Base-by-base conservation (phyloP, 768 basidiomycete genomes). In the Naganishia vishniacii region DNA sequence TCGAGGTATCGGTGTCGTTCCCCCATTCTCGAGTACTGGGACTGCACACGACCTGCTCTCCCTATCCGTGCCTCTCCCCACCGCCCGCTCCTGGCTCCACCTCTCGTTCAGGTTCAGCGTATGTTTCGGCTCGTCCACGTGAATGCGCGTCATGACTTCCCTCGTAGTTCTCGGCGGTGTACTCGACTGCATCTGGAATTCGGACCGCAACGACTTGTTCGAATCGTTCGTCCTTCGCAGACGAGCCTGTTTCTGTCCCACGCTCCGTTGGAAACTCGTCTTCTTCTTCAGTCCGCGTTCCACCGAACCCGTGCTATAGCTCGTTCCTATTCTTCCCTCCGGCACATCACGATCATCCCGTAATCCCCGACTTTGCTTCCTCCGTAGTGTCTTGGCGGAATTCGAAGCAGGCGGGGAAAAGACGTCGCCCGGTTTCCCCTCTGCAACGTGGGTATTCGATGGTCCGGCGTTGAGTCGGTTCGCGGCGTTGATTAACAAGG, bases 311-410 rank as follows among this genome's bases (percentile, higher is more conserved):
- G 47, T 40, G n/a, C 42, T 44, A 8, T 32, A 56, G n/a, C 7
- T 5, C n/a, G 37, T 11, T 18, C 20, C 37, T 23, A 32, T 23
- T 26, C n/a, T 23, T 3, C 18, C 28, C 12, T 34, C 18, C 23
- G 32, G 32, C 8, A 20, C 53, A 13, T 34, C 31, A 9, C 13
- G 20, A 40, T 56, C 53, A 25, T 56, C 53, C 15, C 37, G 53
- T 9, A 56, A 41, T n/a, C 53, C 53, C 4, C 53, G 53, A 20
- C 53, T 56, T 40, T 56, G 53, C 25, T 56, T 56, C 53, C 23
- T 56, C 23, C 53, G 18, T n/a, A 56, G 37, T 9, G 53, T n/a
- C 23, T 56, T 37, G 20, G 53, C 37, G 8, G 53, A 23, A 26
- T 20, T n/a, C 4, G 53, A 37, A 7, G 16, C 15, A 3, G n/a